Base-by-base conservation (phyloP, 1,139 yeast genomes). In the Suhomyces bribrorum region DNA sequence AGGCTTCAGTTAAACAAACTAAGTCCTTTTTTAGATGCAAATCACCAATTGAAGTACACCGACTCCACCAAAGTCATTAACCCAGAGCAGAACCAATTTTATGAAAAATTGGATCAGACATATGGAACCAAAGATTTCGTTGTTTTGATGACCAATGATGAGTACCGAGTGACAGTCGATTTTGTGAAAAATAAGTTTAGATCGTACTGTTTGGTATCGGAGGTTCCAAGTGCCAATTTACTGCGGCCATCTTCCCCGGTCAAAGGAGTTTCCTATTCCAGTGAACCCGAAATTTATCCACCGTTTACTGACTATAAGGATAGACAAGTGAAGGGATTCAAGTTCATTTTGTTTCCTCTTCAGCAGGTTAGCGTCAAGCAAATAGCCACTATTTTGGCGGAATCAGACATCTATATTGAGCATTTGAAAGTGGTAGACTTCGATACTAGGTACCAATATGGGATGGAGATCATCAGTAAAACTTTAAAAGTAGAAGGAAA, bases 111-210 rank as follows among this genome's bases (percentile, higher is more conserved):
- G 30, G 89, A 83, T 52, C 50, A 61, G 14, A 63, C 76, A 46
- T 83, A 81, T 51, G 78, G 79, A 54, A 57, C 70, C 31, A 40
- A 51, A 1, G 68, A 59, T 31, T 78, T 83, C 49, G 66, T 68
- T 33, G 49, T 55, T n/a, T 48, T 62, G 5, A 45, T 83, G 34
- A 41, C 66, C 13, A 50, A 59, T 17, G 86, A 82, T 56, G 81
- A 79, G 41, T 79, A 81, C 52, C 65, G 87, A 25, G 77, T 83
- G 14, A 62, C 81, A 40, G 72, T 80, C 22, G 89, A 83, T 54
- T 83, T 79, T 71, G 57, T 66, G 31, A 81, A 81, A 53, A 83
- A 83, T 61, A 77, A 79, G 56, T 83, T 81, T 53, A 64, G 90
- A 35, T 66, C 85, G 2, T 56, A 74, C 50, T 74, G 85, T 50